Base-by-base conservation (phyloP, 495 filamentous ascomycete genomes). In the Podospora didyma region DNA sequence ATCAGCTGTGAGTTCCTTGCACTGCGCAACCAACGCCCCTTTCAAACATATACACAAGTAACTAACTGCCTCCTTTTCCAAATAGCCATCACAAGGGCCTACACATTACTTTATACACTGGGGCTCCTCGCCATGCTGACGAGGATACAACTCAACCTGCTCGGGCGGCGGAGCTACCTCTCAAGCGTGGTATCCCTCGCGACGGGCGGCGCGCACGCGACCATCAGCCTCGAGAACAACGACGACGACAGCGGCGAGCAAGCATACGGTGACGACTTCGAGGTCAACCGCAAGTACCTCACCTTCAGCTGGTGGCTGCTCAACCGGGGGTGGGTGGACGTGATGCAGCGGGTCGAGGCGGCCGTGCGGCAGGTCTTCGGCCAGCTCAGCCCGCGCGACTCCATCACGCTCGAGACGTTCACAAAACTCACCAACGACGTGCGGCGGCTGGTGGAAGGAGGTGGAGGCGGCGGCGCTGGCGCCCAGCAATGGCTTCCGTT, bases 251-350 rank as follows among this genome's bases (percentile, higher is more conserved):
- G 87, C 59, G 74, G 82, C 11, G 88, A 88, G 37, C 86, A 89
- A 59, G 84, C 87, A 7, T 89, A 95, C 68, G 90, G 91, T 5
- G 89, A 86, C 63, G 94, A 97, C 69, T 94, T 94, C 60, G 91
- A 96, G 62, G 94, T 92, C 37, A 97, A 98, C 71, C 79, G 90
- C 56, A 86, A 87, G 60, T 99, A 97, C 67, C 81, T 99, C 35
- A 91, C 90, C 50, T 96, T 97, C 71, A 93, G 89, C 66, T 99
- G 95, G 95, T 97, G 94, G 94, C 75, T 99, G 21, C 79, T 99
- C 42, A 90, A 97, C 73, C 84, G 86, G 37, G 94, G 94, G 54
- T 96, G 90, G 86, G 86, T 85, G 56, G 79, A 87, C 46, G 73
- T 97, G 53, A 86, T 88, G 83, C 75, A 82, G 53, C 86, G 85